A percentile compares a stretch with the other conserved stretches of the same genome.
Conservation (phyloP, 495 filamentous ascomycete genomes). For the Usnea hakonensis region DNA sequence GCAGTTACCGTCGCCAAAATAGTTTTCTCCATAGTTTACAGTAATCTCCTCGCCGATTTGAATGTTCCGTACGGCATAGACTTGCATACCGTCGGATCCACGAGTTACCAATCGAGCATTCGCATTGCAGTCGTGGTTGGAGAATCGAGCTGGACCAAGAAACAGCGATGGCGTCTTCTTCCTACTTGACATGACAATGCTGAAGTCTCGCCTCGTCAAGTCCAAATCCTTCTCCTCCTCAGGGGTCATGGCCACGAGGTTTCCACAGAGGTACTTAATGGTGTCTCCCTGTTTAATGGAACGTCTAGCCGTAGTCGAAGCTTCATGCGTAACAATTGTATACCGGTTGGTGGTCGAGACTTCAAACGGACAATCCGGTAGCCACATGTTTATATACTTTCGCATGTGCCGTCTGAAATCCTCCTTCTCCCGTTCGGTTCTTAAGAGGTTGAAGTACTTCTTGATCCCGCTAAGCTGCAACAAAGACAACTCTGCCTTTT, state of each 20-base stretch:
- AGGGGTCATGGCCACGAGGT: conserved; percentile 79
- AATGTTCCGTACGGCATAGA: conserved; percentile 73
- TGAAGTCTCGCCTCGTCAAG: conserved; percentile 79
- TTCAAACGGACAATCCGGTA: conserved; percentile 88
- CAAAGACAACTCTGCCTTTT: conserved; percentile 60
- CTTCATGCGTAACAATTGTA: conserved; percentile 82
- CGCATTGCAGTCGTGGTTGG: conserved; percentile 94
- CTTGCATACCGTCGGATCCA: conserved; percentile 78
- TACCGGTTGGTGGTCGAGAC: conserved; percentile 92
- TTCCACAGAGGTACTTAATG: conserved; percentile 84
- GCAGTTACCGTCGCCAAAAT: conserved; percentile 90
- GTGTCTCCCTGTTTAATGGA: conserved; percentile 71
- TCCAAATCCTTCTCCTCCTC: conserved; percentile 81
- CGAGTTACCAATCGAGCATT: conserved; percentile 80
- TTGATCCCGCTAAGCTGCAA: conserved; percentile 65
- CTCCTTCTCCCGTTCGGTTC: conserved; percentile 70
- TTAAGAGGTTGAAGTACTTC: conserved; percentile 57
- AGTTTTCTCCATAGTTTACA: conserved; percentile 88
- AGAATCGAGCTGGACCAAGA: conserved; percentile 88
- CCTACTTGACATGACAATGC: conserved; percentile 86
- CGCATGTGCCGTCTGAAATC: conserved; percentile 81
- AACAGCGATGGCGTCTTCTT: conserved; percentile 84
- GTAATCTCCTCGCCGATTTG: conserved; percentile 89
- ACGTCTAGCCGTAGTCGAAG: conserved; percentile 73
- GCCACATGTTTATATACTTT: conserved; percentile 88